Base-by-base conservation (phyloP, 2,329 filamentous ascomycete genomes). In the Phyllosticta citribraziliensis region DNA sequence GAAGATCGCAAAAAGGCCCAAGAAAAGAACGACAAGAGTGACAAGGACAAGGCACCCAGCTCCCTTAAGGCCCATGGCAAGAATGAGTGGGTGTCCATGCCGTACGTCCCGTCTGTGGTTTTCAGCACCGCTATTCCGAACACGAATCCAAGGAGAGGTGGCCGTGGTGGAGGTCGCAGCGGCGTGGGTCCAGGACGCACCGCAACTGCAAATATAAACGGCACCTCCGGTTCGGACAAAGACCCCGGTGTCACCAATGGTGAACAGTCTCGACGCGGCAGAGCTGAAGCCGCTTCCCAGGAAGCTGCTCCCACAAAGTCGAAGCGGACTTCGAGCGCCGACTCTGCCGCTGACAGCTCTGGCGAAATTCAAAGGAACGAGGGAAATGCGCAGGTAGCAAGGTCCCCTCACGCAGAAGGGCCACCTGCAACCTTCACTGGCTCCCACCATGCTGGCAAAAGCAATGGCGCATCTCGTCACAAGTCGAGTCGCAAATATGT, bases 81-180 rank as follows among this genome's bases (percentile, higher is more conserved):
- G 78, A 85, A 88, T 68, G 89, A 91, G 69, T 97, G 94, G 93
- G 86, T 89, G 62, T 82, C 86, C 1, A 84, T 97, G 62, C 84
- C 87, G 35, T 93, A 92, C 69, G 90, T 89, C 12, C 93, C 91
- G 9, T 88, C 85, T 14, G 91, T 94, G 56, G 86, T 87, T 62
- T 97, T 96, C 74, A 88, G 90, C 72, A 97, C 94, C 0, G 90
- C 88, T 27, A 74, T 96, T 51, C 85, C 87, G n/a, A 73, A 67
- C 33, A 71, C 73, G 52, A 68, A 70, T 25, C 71, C 76, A 64
- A 68, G 73, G 24, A 67, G 73, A 66, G 73, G 73, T 52, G 73
- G 72, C 10, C 75, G 78, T 57, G 77, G 81, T 61, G 78, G 81
- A 67, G 81, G 82, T 58, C 81, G 83, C 63, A 78, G 82, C 67